Base-by-base conservation (phyloP, 441 rosid species). In the Hura crepitans region DNA sequence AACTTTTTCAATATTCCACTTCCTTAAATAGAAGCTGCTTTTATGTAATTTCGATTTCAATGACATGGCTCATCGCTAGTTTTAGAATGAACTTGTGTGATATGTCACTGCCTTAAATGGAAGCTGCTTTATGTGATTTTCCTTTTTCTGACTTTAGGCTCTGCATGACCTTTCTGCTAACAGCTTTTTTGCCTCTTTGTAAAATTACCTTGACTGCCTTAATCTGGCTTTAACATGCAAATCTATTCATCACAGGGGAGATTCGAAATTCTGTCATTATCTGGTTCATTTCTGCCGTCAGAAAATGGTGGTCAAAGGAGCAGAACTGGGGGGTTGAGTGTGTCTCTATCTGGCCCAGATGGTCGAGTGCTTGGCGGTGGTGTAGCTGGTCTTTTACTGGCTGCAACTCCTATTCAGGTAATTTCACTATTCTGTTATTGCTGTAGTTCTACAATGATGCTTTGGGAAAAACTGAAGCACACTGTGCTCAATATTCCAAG, bases 381-480 rank as follows among this genome's bases (percentile, higher is more conserved):
- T 9, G 85, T 86, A 49, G 86, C 87, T 18, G 87, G 87, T 46
- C 86, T 82, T 50, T 79, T 86, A 57, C 76, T 64, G 15, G 87
- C 90, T 33, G 87, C 87, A 49, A 72, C 85, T 46, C 82, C 87
- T 31, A 85, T 86, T 47, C 87, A 84, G 87, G 90, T 84, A 37
- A 50, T 47, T 63, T 53, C 11, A 25, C 33, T 33, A 27, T 65
- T 58, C 27, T 62, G 39, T 15, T 66, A 57, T 47, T 30, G n/a
- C 12, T 55, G 30, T 27, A 25, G 23, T 65, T 50, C 22, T 46
- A 30, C n/a, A 30, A 23, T 53, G 70, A 23, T 35, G 31, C 33
- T 23, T 45, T 55, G 31, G 1, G 62, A 35, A 31, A 55, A 62
- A 22, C 45, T 5, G 22, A 61, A 68, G 31, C 45, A 37, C 33